Conservation (phyloP, 2,329 filamentous ascomycete species). For the Colletotrichum incanum region DNA sequence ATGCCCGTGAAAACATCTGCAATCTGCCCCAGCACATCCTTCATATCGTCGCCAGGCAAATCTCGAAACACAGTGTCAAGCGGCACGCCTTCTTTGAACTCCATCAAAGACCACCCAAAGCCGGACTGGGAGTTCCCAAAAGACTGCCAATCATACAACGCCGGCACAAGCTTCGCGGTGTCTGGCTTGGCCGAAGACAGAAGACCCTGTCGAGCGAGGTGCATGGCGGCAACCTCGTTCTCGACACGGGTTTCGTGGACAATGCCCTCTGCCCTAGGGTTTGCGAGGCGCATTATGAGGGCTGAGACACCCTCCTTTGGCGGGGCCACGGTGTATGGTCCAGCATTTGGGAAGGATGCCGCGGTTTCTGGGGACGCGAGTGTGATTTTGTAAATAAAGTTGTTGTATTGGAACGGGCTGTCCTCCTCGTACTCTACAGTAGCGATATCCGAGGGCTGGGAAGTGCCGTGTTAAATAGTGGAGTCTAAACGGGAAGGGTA, state of each 20-base stretch:
- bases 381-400: constrained; percentile 45
- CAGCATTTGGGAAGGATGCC: constrained; percentile 5
- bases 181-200: constrained; percentile 19
- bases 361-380: constrained; percentile 24
- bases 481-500: background rate
- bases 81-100: constrained; percentile 47
- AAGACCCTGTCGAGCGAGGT: constrained; percentile 43
- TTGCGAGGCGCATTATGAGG: constrained; percentile 42
- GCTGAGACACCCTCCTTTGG: constrained; percentile 3
- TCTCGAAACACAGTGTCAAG: constrained; percentile 44
- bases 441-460: background rate
- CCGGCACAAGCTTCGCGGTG: constrained; percentile 43
- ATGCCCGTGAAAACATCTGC: constrained; percentile 45
- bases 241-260: constrained; percentile 44
- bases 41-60: constrained; percentile 32
- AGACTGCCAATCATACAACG: constrained; percentile 46
- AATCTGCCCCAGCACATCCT: constrained; percentile 45
- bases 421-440: constrained; percentile 27
- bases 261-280: constrained; percentile 28
- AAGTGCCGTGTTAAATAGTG: background rate
- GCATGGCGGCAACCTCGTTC: constrained; percentile 48
- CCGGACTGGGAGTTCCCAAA: constrained; percentile 13
- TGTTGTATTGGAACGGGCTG: constrained; percentile 36
- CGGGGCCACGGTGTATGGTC: constrained; percentile 21
- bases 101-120: constrained; percentile 47